Evolutionary conservation across 2,329 filamentous ascomycete genomes (phyloP).

Genomic region (Diaporthe nobilis): DNA sequence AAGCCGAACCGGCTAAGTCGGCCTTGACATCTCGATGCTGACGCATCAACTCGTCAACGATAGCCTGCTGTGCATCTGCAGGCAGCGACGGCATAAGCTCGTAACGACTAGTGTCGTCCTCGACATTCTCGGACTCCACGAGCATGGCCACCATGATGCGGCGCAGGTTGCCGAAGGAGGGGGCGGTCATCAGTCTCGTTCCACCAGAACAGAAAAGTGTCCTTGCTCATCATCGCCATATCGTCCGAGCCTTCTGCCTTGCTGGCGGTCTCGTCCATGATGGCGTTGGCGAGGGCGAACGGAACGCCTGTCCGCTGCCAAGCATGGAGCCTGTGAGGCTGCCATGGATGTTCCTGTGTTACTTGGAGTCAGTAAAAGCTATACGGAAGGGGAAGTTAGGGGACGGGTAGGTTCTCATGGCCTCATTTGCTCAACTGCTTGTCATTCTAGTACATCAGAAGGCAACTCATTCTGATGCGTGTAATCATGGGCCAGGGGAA

Average conservation of each 20-base stretch:
- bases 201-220: neutral
- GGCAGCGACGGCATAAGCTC: neutral
- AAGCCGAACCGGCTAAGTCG: neutral
- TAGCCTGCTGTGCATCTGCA: neutral
- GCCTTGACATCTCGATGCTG: neutral
- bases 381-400: no score
- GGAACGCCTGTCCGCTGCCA: neutral
- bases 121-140: neutral
- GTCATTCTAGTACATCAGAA: neutral
- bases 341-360: neutral
- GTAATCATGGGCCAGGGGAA: neutral
- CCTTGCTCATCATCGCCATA: neutral
- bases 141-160: neutral
- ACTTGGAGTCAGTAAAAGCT: neutral
- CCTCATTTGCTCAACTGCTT: neutral
- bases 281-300: neutral
- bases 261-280: neutral
- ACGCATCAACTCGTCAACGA: neutral
- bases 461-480: neutral
- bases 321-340: neutral
- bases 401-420: neutral
- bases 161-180: neutral
- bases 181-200: neutral
- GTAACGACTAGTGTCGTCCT: neutral
- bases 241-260: neutral